These are phyloP conservation scores for Starmerella lactis-condensi DNA, from an alignment of 805 yeast genomes.

Conservation along the genomic window DNA sequence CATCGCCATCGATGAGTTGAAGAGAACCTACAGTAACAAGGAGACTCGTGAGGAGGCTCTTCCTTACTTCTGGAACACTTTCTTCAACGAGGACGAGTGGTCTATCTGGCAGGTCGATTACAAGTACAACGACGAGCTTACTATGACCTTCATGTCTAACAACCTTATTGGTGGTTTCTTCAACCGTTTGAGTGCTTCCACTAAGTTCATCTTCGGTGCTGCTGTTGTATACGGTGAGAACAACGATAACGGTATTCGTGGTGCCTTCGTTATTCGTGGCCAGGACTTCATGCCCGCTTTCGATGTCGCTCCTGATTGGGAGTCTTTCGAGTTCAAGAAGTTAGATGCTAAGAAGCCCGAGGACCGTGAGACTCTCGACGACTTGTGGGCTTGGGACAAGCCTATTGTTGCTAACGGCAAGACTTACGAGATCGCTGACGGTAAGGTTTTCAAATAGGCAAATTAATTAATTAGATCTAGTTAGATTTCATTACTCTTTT, in stretches of 20 bases:
- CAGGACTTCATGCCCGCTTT: conserved; percentile 81
- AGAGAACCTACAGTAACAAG: conserved; percentile 89
- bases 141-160: conserved; percentile 94
- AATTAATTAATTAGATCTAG: not conserved
- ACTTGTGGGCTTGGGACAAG: conserved; percentile 97
- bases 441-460: conserved; percentile 87
- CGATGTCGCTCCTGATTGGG: conserved; percentile 99
- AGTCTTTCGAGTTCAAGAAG: conserved; percentile 69
- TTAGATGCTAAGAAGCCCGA: conserved; percentile 62
- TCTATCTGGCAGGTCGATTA: conserved; percentile 87
- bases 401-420: conserved; percentile 60
- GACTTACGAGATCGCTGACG: conserved; percentile 79
- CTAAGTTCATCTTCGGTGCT: conserved; percentile 86
- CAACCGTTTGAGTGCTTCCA: conserved; percentile 79
- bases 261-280: conserved; percentile 91
- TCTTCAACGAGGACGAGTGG: conserved; percentile 82
- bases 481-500: no score
- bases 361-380: conserved; percentile 62
- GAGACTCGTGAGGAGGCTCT: conserved; percentile 86
- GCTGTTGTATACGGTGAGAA: conserved; percentile 94
- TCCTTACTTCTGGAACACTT: conserved; percentile 92
- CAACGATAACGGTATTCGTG: conserved; percentile 94
- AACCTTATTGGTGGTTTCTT: conserved; percentile 96
- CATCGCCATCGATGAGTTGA: conserved; percentile 75
- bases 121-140: conserved; percentile 96